Evolutionary conservation across 129 eudicot species (phyloP).

Genomic region (Centella asiatica): DNA sequence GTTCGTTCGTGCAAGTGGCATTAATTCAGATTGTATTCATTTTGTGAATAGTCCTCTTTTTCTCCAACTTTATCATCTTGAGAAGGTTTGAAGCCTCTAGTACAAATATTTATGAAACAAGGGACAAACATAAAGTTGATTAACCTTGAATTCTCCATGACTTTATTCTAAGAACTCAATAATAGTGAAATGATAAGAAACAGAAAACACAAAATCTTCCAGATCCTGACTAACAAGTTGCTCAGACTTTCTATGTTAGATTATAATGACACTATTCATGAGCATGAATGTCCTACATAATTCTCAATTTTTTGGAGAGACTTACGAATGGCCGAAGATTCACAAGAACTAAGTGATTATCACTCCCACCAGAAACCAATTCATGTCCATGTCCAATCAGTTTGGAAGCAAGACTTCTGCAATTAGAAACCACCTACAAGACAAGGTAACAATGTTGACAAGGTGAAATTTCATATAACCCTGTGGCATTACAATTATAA

Average conservation of each 20-base stretch:
- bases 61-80: neutral
- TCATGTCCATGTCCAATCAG: conserved; percentile 67
- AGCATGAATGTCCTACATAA: neutral
- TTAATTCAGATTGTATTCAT: too few relatives aligned
- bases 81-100: neutral
- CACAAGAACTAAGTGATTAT: conserved; percentile 92
- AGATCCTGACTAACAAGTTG: neutral
- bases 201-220: neutral
- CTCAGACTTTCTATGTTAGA: neutral
- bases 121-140: neutral
- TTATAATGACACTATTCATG: neutral
- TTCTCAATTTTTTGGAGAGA: neutral
- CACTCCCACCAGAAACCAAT: conserved; percentile 92
- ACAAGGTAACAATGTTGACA: neutral
- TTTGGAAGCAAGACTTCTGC: conserved; percentile 66
- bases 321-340: conserved; percentile 84
- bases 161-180: neutral
- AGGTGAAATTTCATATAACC: conserved; percentile 1
- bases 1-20: too few relatives aligned
- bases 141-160: neutral
- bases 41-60: neutral
- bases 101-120: neutral
- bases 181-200: neutral
- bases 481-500: neutral
- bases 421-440: conserved; percentile 80